Base-by-base conservation (phyloP, 2,329 filamentous ascomycete genomes). In the Colletotrichum lupini region DNA sequence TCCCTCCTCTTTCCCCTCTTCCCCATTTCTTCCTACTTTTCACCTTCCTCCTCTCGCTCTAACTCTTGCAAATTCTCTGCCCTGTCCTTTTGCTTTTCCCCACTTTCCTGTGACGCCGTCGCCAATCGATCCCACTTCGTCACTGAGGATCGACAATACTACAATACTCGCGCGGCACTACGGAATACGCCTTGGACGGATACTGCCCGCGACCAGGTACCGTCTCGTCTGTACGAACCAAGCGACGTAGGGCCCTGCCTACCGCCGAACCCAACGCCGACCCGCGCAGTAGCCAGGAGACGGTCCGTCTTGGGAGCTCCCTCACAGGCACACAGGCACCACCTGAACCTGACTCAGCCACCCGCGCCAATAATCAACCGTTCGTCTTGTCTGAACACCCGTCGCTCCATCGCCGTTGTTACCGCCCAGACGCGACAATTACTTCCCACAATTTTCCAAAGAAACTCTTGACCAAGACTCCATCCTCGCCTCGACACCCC, bases 1-100 rank as follows among this genome's bases (percentile, higher is more conserved):
- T 76, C 78, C 67, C 72, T 77, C 77, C 79, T 75, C 52, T 64
- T 56, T 37, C 59, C 72, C 55, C 53, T 68, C 66, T 53, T 66
- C 64, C 56, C 59, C 53, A 53, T 12, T 62, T 55, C 55, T 67
- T 64, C 42, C 60, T 68, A 66, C 55, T 35, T 52, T 24, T 30
- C 28, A 24, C 35, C 60, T 66, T 63, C 11, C 46, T 42, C 68
- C 67, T 16, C 53, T 67, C 68, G 22, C 49, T 67, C 60, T 72
- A n/a, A n/a, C 60, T 63, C 46, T n/a, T 53, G 24, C 60, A 28
- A 9, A 8, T 42, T 14, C 35, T 65, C 49, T 65, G 24, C 22
- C 60, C 56, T 56, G 24, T 42, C 35, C 16, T 55, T 35, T 46
- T 52, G 19, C 26, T 59, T 32, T 32, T 61, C 60, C 42, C 42